Evolutionary conservation across 83 land plant genomes (phyloP), one percentile per base, ranked within the genome.

Genomic region (Diphasiastrum complanatum): DNA sequence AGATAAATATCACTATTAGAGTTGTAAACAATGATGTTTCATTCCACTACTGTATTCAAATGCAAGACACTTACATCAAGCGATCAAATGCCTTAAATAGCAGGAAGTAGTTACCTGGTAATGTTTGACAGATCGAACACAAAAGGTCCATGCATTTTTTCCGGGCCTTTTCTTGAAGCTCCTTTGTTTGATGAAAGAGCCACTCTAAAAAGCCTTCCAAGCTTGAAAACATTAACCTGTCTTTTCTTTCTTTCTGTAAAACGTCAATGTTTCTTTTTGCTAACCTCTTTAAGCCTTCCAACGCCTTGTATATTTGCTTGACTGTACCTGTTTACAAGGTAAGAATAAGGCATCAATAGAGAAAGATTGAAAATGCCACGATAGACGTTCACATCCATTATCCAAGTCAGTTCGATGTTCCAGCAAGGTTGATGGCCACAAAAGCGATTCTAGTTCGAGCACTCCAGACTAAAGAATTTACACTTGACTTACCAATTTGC

Each of bases 111-210:
- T 45, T 27, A 78, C 80, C 73, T 43, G 56, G 68, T 33, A 62
- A 57, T 30, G 33, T 18, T 33, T 50, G 45, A 69, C 73, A 73
- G 0, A 64, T 51, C 14, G 69, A 48, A 56, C 52, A 57, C 32
- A 78, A 74, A 43, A 78, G 41, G 36, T 28, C 40, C 80, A 73
- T 78, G 55, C 78, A 78, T 64, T 60, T 78, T 34, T 52, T 50
- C 45, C 80, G 72, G 35, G 73, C 63, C 19, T 64, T 73, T 47
- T 73, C 80, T 59, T 67, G 68, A 28, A 49, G 34, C 52, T 37
- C 56, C 31, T 63, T 45, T 16, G 78, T 78, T 65, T 78, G 80
- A 25, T 57, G 34, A 33, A 78, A 73, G 20, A 78, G 57, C 80
- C 80, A 78, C 12, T 29, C 51, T 31, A 78, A 31, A 14, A 78